A percentile compares a stretch with the other conserved stretches of the same genome.
phyloP scores from a whole-genome alignment of 2,329 filamentous ascomycete species.

The Sarocladiaceae sp. region DNA sequence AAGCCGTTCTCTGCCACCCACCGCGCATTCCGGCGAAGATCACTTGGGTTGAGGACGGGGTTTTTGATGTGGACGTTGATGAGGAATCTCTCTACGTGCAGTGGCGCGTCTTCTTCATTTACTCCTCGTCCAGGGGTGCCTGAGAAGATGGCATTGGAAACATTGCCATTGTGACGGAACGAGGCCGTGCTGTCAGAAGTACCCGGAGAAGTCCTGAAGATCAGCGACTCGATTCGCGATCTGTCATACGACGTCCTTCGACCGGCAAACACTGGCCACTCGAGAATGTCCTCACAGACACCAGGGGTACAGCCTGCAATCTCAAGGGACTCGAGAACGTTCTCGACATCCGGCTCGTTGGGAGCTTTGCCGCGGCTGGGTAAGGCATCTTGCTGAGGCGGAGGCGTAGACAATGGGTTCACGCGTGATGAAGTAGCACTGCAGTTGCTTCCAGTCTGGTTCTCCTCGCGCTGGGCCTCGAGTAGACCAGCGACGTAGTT shows the following conservation, averaged over 20 bases:
- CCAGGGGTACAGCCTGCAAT: background rate
- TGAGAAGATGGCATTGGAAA: background rate
- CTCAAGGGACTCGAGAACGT: background rate
- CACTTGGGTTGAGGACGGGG: background rate
- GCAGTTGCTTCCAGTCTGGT: background rate
- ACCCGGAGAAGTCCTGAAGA: background rate
- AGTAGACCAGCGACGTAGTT: background rate
- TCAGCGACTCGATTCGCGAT: background rate
- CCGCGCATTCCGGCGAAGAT: background rate
- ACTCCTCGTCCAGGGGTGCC: background rate
- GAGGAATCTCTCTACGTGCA: background rate
- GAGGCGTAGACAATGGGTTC: background rate
- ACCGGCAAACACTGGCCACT: background rate
- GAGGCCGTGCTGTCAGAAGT: background rate
- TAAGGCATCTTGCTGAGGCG: background rate
- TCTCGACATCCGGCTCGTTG: background rate
- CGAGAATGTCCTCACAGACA: constrained; percentile 5
- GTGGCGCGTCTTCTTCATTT: background rate
- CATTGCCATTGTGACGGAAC: background rate
- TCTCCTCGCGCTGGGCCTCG: background rate
- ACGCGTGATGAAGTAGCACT: background rate
- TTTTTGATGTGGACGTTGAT: constrained; percentile 6
- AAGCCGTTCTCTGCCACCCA: background rate
- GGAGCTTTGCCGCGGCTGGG: background rate
- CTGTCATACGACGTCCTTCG: background rate